These are phyloP conservation scores for Globisporangium polare DNA, from an alignment of 352 stramenopile genomes.

Conservation along the genomic window DNA sequence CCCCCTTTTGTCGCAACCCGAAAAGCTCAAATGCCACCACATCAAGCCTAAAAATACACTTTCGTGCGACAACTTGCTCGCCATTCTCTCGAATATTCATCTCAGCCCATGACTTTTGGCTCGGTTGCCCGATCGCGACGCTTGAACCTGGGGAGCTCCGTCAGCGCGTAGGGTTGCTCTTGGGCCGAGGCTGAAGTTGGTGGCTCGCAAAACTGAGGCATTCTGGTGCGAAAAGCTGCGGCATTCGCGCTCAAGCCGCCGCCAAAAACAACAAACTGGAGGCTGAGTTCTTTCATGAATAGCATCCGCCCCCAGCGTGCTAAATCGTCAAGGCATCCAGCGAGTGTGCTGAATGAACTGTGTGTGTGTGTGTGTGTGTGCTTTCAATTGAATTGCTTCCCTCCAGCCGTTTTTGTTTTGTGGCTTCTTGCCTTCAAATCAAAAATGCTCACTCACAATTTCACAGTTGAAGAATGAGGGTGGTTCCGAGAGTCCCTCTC, in stretches of 20 bases:
- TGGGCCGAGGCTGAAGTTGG: not conserved
- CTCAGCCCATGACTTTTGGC: not conserved
- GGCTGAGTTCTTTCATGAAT: not conserved
- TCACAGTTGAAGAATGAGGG: not conserved
- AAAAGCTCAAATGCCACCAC: not conserved
- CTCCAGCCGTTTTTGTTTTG: not conserved
- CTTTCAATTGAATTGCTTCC: not conserved
- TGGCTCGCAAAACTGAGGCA: slow-evolving; percentile 4
- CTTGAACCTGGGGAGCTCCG: not conserved
- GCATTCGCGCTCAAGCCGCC: too few species aligned
- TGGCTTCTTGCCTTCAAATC: too few species aligned
- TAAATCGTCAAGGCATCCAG: not conserved
- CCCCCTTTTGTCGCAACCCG: too few species aligned
- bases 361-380: not conserved
- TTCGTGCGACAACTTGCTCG: not conserved
- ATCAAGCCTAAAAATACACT: not conserved
- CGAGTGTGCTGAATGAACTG: too few species aligned
- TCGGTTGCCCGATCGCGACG: not conserved
- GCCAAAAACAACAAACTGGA: slow-evolving; percentile 5
- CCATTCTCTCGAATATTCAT: not conserved
- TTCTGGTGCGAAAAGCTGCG: slow-evolving; percentile 5
- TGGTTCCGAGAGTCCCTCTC: not conserved
- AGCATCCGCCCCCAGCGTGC: too few species aligned
- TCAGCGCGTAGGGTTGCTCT: not conserved
- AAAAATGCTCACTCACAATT: not conserved